Evolutionary conservation across 306 rosid genomes (phyloP), one percentile per base, ranked within the genome.

Genomic region (Prinsepia uniflora): DNA sequence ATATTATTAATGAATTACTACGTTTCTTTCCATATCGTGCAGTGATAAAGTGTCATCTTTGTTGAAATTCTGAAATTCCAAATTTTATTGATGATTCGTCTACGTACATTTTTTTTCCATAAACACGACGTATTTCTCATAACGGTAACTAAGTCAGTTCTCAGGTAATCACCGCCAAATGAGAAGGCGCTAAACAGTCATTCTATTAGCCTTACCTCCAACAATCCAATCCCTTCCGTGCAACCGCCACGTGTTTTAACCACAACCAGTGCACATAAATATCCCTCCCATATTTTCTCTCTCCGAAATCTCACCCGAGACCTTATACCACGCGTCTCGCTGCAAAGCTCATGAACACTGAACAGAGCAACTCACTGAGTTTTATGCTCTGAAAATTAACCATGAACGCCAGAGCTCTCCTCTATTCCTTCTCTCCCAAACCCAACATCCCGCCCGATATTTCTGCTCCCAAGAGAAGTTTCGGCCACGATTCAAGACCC

Each of bases 341-440:
- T 39, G 39, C 8, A 43, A 42, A 55, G 64, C 65, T 70, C 30
- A 2, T 30, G n/a, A 56, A 45, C 12, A 15, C 36, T 34, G 30
- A 22, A 20, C 52, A 2, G 17, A 3, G 22, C 6, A 18, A 14
- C 34, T 9, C 6, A 24, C 15, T 50, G 42, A 66, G 68, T 68
- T 65, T 49, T 53, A 24, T 68, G 61, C 41, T 65, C 58, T 18
- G 5, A 11, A 45, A 75, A 30, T 30, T 30, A 30, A 63, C 73
- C 84, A 88, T 88, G 96, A 85, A 68, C 84, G 78, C 86, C 83
- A 79, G 88, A 84, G 92, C 91, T 58, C 79, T 94, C 40, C 76
- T 90, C 41, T 79, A 64, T 78, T 80, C 95, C 13, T 85, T 80
- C 62, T 81, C 92, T 20, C 84, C 83, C 7, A 70, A 73, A 12